Evolutionary conservation across 2,329 filamentous ascomycete genomes (phyloP).

Genomic region (Helotiales sp.): DNA sequence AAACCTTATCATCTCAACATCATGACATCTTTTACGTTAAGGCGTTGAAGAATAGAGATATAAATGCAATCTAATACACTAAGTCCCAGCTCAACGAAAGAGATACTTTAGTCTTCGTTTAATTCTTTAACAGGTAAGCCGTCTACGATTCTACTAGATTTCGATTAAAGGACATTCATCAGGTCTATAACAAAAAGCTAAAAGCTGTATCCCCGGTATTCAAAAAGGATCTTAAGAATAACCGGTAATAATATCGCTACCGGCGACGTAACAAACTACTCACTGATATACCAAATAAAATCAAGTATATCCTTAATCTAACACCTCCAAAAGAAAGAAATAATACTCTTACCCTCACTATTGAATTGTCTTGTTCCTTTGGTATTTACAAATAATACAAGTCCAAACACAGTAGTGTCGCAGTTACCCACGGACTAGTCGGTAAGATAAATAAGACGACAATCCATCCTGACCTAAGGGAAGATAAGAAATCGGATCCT

Average conservation of each 20-base stretch:
- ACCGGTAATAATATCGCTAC: constrained; percentile 48
- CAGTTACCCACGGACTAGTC: constrained; percentile 47
- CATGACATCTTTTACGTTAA: too few relatives aligned
- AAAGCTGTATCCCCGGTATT: constrained; percentile 55
- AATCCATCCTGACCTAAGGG: background rate
- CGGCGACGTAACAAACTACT: constrained; percentile 44
- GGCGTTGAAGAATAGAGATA: constrained; percentile 23
- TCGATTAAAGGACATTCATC: constrained; percentile 46
- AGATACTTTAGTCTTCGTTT: constrained; percentile 53
- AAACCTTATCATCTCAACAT: too few relatives aligned
- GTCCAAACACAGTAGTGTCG: constrained; percentile 44
- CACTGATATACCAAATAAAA: constrained; percentile 45
- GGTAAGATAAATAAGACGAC: constrained; percentile 53
- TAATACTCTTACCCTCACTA: constrained; percentile 63
- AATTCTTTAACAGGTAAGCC: constrained; percentile 41
- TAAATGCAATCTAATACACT: constrained; percentile 27
- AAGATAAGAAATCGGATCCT: background rate
- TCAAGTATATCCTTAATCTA: constrained; percentile 66
- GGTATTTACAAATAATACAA: constrained; percentile 61
- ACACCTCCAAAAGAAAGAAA: constrained; percentile 67
- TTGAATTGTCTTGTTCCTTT: constrained; percentile 61
- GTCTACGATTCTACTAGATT: constrained; percentile 36
- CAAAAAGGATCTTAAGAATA: constrained; percentile 49
- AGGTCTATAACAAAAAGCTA: constrained; percentile 54
- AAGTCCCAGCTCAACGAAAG: constrained; percentile 40